Evolutionary conservation across 2,329 filamentous ascomycete species (phyloP).

Genomic region (Chrysoporthe deuterocubensis): DNA sequence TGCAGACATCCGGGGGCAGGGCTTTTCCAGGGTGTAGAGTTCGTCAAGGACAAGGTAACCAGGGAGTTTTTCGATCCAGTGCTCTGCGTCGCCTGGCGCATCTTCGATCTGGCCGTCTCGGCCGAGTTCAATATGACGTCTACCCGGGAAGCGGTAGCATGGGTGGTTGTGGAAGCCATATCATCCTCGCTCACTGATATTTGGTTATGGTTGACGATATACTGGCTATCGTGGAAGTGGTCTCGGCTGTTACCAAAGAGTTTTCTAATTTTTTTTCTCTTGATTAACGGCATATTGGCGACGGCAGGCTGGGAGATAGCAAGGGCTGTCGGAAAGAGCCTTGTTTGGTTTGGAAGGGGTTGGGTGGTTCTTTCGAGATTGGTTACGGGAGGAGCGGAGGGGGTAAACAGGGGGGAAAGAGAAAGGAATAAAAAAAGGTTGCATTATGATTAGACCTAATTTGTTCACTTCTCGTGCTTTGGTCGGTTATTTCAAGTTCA

Average conservation of each 20-base stretch:
- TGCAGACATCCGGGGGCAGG: slow-evolving; percentile 47
- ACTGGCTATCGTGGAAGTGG: slow-evolving; percentile 55
- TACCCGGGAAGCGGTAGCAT: slow-evolving; percentile 68
- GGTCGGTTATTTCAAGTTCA: too few species aligned
- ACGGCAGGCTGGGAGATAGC: too few species aligned
- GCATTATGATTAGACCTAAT: too few species aligned
- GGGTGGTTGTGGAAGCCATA: slow-evolving; percentile 68
- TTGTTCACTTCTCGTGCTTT: too few species aligned
- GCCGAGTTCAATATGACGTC: slow-evolving; percentile 46
- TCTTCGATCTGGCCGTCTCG: slow-evolving; percentile 39
- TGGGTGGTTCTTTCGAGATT: too few species aligned
- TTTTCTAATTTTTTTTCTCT: slow-evolving; percentile 40
- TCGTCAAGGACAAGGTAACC: slow-evolving; percentile 43
- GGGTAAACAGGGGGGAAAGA: too few species aligned
- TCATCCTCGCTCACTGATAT: slow-evolving; percentile 71
- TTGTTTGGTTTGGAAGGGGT: too few species aligned
- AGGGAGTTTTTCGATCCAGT: slow-evolving; percentile 39
- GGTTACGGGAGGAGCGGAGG: too few species aligned
- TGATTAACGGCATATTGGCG: too few species aligned
- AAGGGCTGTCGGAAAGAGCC: too few species aligned
- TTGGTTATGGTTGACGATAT: slow-evolving; percentile 63
- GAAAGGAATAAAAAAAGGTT: too few species aligned
- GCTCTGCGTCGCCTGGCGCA: slow-evolving; percentile 38
- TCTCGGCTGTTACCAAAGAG: slow-evolving; percentile 55
- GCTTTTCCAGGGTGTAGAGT: slow-evolving; percentile 51